phyloP scores from a whole-genome alignment of 306 rosid species.

The Pyrus pyrifolia region DNA sequence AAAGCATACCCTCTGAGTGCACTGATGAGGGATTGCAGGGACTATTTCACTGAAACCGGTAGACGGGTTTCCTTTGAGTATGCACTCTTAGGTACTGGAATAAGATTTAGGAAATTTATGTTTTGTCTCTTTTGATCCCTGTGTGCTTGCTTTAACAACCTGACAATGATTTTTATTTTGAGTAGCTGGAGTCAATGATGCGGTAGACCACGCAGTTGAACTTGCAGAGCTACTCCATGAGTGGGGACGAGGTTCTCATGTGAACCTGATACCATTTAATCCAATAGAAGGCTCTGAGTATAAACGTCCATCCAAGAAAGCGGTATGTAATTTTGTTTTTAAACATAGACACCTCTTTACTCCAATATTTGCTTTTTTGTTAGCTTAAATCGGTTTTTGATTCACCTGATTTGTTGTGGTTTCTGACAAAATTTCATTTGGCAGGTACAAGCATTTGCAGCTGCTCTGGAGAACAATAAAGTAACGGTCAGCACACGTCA shows the following conservation, averaged over 20 bases:
- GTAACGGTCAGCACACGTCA: constrained; percentile 73
- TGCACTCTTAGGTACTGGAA: constrained; percentile 81
- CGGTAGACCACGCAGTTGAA: constrained; percentile 69
- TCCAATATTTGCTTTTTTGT: background rate
- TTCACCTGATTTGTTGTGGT: background rate
- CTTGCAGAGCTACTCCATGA: constrained; percentile 71
- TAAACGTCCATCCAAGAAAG: constrained; percentile 74
- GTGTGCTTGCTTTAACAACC: background rate
- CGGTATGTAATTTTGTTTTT: constrained; percentile 37
- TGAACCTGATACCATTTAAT: constrained; percentile 92
- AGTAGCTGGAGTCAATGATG: constrained; percentile 92
- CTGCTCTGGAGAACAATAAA: constrained; percentile 65
- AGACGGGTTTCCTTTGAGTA: constrained; percentile 90
- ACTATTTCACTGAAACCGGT: constrained; percentile 61
- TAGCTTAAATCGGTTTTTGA: background rate
- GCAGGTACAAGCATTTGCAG: constrained; percentile 69
- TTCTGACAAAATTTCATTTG: constrained; percentile 10
- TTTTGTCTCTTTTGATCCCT: background rate
- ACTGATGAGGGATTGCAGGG: constrained; percentile 75
- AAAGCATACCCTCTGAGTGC: constrained; percentile 88
- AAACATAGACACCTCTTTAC: background rate
- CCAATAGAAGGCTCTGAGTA: constrained; percentile 92
- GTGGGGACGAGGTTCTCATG: constrained; percentile 67
- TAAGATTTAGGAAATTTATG: background rate
- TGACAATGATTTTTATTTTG: constrained; percentile 17